Conservation (phyloP, 2,329 filamentous ascomycete species). For the Hypoxylon sp. region DNA sequence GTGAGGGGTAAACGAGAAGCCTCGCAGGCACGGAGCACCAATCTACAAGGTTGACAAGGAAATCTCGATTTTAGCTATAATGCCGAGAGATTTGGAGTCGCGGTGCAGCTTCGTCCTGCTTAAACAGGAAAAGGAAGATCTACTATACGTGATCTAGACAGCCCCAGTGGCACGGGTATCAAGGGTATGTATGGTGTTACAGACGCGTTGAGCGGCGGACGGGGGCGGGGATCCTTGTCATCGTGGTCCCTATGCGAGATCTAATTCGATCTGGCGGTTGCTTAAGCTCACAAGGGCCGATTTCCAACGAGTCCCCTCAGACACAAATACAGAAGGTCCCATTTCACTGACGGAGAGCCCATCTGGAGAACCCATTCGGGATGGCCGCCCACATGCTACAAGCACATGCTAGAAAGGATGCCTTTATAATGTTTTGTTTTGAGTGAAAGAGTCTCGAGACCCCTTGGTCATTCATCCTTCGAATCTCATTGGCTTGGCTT, state of each 20-base stretch:
- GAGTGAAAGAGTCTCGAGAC: constrained; percentile 32
- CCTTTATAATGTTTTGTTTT: constrained; percentile 33
- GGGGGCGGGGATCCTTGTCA: constrained; percentile 27
- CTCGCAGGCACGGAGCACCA: neutral
- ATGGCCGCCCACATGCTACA: constrained; percentile 36
- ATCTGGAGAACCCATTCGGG: constrained; percentile 19
- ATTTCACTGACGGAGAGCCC: constrained; percentile 10
- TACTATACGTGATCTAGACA: constrained; percentile 9
- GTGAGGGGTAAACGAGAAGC: constrained; percentile 5
- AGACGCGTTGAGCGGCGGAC: constrained; percentile 16
- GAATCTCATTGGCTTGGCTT: constrained; percentile 27
- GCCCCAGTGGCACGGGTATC: constrained; percentile 6
- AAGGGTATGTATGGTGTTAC: constrained; percentile 19
- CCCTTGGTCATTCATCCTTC: constrained; percentile 37
- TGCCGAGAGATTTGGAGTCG: constrained; percentile 21
- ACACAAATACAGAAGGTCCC: constrained; percentile 41
- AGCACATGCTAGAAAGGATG: constrained; percentile 32
- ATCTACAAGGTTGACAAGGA: constrained; percentile 3
- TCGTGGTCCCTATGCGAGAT: constrained; percentile 29
- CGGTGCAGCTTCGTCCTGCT: constrained; percentile 29
- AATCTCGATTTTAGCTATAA: constrained; percentile 9
- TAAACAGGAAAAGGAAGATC: constrained; percentile 30
- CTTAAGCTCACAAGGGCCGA: constrained; percentile 35
- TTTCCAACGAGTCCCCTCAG: constrained; percentile 32
- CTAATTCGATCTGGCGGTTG: constrained; percentile 33